Conservation (phyloP, 2,329 filamentous ascomycete genomes). For the Phaeoacremonium minimum region DNA sequence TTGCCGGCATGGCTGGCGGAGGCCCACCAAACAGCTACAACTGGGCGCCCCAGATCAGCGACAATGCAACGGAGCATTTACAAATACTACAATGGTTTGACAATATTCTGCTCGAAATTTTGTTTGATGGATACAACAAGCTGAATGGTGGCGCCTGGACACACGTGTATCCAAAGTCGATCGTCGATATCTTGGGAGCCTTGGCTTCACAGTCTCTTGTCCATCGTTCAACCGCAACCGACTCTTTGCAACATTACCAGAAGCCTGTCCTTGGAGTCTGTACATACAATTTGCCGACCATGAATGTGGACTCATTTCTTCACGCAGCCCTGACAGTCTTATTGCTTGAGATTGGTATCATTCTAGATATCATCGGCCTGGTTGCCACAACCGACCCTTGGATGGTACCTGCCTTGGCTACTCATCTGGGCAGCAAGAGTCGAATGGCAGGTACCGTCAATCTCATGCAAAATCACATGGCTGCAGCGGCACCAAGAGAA, state of each 20-base stretch:
- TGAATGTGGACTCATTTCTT: conserved; percentile 21
- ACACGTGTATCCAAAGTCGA: conserved; percentile 23
- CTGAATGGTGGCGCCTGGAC: conserved; percentile 22
- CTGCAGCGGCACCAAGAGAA: conserved; percentile 25
- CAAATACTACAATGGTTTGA: conserved; percentile 24
- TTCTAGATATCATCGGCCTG: conserved; percentile 20
- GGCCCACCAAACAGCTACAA: conserved; percentile 24
- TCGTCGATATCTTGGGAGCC: conserved; percentile 24
- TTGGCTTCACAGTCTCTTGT: conserved; percentile 28
- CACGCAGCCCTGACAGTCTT: conserved; percentile 17
- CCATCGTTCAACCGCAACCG: conserved; percentile 25
- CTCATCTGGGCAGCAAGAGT: conserved; percentile 25
- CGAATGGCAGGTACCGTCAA: conserved; percentile 29
- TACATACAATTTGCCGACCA: conserved; percentile 16
- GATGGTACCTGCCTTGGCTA: conserved; percentile 23
- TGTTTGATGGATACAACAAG: conserved; percentile 23
- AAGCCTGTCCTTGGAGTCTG: conserved; percentile 18
- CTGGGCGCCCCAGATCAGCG: conserved; percentile 23
- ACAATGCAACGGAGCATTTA: conserved; percentile 17
- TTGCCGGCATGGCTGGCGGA: conserved; percentile 27
- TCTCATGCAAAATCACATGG: conserved; percentile 31
- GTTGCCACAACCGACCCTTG: conserved; percentile 24
- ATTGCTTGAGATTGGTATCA: conserved; percentile 23
- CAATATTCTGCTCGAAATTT: conserved; percentile 23
- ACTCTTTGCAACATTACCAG: conserved; percentile 27